Base-by-base conservation (phyloP, 805 yeast genomes). In the Kregervanrija delftensis region DNA sequence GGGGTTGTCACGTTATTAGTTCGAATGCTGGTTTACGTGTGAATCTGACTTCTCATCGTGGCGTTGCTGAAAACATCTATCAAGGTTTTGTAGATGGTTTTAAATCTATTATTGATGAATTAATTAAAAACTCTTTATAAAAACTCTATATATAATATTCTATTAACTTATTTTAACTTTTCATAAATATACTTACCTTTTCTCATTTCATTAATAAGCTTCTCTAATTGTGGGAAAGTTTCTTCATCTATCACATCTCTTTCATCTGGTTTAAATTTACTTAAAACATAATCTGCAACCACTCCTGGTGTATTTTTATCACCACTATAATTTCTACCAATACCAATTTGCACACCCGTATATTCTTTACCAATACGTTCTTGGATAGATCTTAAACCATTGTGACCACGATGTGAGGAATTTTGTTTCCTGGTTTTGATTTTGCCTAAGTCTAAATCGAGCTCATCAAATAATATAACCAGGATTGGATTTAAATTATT, bases 401-500 rank as follows among this genome's bases (percentile, higher is more conserved):
- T 88, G 56, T 90, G 98, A 0, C 96, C 96, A 38, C 93, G 68
- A 12, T 80, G 71, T 37, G 86, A 76, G 0, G 83, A 69, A 1
- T 77, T 74, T 11, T 79, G 81, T 13, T 65, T 67, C 39, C 91
- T 69, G 1, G 83, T 59, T 54, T 83, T 83, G 15, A 80, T 67
- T 43, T 77, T 74, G 0, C 97, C 96, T 3, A 81, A 51, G 0
- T 74, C 75, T 11, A 81, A 58, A 47, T 79, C 82, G 38, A 89
- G 59, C 52, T 90, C 97, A 59, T 90, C 97, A 58, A 86, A 95
- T 1, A 89, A 55, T 0, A 88, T 74, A 1, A 88, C 69, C 47
- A 80, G 65, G 8, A 57, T 63, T 2, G 74, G 68, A 41, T 69
- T 57, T 39, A 54, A 56, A 6, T 53, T 53, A 8, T 53, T 36